Evolutionary conservation across 805 yeast genomes (phyloP).

Genomic region (Candida verbasci): DNA sequence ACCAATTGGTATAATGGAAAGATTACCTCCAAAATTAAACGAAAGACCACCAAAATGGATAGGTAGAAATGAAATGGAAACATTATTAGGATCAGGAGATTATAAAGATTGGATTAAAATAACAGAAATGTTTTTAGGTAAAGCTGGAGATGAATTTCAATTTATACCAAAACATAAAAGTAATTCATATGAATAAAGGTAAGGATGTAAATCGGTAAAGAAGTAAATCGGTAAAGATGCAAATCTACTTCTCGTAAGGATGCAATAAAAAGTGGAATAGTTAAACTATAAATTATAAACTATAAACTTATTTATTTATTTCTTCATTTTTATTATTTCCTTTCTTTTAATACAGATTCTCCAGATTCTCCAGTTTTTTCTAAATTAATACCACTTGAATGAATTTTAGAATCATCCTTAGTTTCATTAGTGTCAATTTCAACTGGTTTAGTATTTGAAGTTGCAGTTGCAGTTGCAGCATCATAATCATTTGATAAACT

Average conservation of each 20-base stretch:
- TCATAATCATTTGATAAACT: slow-evolving; percentile 65
- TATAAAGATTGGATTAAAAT: slow-evolving; percentile 94
- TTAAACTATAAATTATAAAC: not conserved
- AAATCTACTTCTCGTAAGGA: too few relatives aligned
- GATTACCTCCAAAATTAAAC: slow-evolving; percentile 81
- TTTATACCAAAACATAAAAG: slow-evolving; percentile 95
- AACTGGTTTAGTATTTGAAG: too few relatives aligned
- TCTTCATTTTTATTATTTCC: slow-evolving; percentile 3
- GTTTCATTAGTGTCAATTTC: too few relatives aligned
- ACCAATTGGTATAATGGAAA: slow-evolving; percentile 89
- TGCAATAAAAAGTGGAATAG: too few relatives aligned
- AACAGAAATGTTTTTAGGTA: slow-evolving; percentile 92
- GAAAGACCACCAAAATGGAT: slow-evolving; percentile 92
- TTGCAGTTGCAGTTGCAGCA: slow-evolving; percentile 18
- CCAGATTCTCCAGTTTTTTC: not conserved
- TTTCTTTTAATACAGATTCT: slow-evolving; percentile 4
- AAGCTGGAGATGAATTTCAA: slow-evolving; percentile 66
- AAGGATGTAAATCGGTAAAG: too few relatives aligned
- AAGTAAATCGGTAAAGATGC: too few relatives aligned
- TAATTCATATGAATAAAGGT: slow-evolving; percentile 56
- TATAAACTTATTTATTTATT: too few relatives aligned
- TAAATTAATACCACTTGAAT: slow-evolving; percentile 8
- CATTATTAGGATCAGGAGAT: slow-evolving; percentile 78
- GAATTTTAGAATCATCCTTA: slow-evolving; percentile 3
- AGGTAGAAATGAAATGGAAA: slow-evolving; percentile 91